phyloP scores from a whole-genome alignment of 1,284 basidiomycete species.

The Malassezia dermatis region DNA sequence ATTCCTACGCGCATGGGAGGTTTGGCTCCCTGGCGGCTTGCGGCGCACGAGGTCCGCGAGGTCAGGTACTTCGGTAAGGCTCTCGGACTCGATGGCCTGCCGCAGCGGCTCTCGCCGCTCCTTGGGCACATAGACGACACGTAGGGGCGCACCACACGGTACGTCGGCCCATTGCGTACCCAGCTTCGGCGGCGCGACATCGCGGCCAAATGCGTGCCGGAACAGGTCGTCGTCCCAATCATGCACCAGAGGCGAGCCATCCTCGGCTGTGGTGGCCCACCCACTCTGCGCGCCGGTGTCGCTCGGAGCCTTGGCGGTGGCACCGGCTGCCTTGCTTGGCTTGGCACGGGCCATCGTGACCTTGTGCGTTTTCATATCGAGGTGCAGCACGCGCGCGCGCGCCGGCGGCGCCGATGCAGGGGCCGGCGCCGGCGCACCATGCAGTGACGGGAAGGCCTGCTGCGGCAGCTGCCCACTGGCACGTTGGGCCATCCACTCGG shows the following conservation, averaged over 20 bases:
- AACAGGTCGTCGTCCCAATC: constrained; percentile 11
- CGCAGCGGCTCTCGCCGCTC: background rate
- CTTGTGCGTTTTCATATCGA: constrained; percentile 18
- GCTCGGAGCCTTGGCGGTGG: background rate
- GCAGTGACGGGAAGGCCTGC: constrained; percentile 1
- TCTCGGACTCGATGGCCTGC: background rate
- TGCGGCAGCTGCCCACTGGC: background rate
- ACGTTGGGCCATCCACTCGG: background rate
- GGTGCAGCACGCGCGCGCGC: constrained; percentile 10
- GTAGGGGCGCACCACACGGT: background rate
- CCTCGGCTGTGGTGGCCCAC: constrained; percentile 7
- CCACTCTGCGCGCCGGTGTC: background rate
- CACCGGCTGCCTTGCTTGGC: background rate
- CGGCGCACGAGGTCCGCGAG: constrained; percentile 2
- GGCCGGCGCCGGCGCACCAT: background rate
- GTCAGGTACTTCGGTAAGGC: constrained; percentile 5
- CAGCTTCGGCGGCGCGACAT: background rate
- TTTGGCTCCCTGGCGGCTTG: constrained; percentile 8
- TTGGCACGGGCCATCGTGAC: constrained; percentile 9
- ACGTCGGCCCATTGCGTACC: background rate
- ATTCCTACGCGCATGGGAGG: background rate
- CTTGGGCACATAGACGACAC: background rate
- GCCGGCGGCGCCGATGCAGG: background rate
- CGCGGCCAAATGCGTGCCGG: background rate
- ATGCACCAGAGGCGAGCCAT: constrained; percentile 4